A percentile compares a stretch with the other conserved stretches of the same genome.
These are phyloP conservation scores for Alectoria sarmentosa DNA, from an alignment of 495 filamentous ascomycete species.

Conservation along the genomic window DNA sequence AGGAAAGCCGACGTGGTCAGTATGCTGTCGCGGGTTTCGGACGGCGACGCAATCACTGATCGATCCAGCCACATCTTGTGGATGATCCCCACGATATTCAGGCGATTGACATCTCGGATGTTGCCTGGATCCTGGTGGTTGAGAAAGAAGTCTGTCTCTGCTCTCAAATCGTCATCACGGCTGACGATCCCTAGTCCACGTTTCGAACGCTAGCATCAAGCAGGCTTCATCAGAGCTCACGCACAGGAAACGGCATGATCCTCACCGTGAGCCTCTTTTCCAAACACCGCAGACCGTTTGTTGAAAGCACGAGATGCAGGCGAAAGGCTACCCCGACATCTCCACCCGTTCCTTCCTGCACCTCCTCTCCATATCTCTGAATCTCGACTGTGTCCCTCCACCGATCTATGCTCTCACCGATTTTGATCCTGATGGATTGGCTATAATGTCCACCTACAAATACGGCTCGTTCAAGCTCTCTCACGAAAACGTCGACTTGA, in stretches of 20 bases:
- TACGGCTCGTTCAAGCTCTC: constrained; percentile 67
- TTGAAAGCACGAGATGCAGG: constrained; percentile 39
- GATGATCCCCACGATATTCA: constrained; percentile 50
- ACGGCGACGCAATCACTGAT: not conserved
- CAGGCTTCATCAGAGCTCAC: constrained; percentile 44
- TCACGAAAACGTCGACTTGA: constrained; percentile 58
- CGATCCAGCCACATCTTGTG: constrained; percentile 56
- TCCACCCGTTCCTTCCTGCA: constrained; percentile 62
- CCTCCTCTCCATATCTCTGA: constrained; percentile 29
- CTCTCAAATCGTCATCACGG: not conserved
- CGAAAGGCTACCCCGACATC: constrained; percentile 90
- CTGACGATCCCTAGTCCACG: constrained; percentile 54
- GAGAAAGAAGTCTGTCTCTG: constrained; percentile 75
- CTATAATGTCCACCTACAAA: constrained; percentile 82
- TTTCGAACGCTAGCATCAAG: constrained; percentile 62
- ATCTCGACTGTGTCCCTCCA: constrained; percentile 29
- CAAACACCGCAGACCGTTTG: not conserved
- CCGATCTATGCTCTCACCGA: constrained; percentile 68
- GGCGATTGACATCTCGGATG: constrained; percentile 44
- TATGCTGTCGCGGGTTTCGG: not conserved
- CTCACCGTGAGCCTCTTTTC: constrained; percentile 49
- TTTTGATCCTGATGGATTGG: constrained; percentile 76
- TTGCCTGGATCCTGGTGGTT: constrained; percentile 72
- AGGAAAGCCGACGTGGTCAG: constrained; percentile 13
- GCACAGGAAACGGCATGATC: constrained; percentile 53